phyloP scores from a whole-genome alignment of 2,329 filamentous ascomycete species.

The Pseudogymnoascus sp. region DNA sequence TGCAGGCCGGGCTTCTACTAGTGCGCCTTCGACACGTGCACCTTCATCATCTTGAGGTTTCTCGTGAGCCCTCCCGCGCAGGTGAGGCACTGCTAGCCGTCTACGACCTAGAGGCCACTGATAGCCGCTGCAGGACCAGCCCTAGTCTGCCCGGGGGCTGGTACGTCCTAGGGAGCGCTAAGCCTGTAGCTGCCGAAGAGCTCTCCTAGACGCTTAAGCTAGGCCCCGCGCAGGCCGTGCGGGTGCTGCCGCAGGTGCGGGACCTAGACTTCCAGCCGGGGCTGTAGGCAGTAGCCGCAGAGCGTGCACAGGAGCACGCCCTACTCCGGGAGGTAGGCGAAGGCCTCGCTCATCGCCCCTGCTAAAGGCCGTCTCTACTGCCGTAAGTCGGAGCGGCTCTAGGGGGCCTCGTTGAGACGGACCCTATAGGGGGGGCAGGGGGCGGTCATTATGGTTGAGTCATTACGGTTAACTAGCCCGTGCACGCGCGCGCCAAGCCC shows the following conservation, averaged over 20 bases:
- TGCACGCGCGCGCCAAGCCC: neutral
- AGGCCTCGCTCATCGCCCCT: constrained; percentile 22
- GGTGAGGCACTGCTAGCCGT: neutral
- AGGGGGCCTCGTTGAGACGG: no score
- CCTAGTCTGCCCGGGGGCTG: no score
- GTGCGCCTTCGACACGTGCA: constrained; percentile 7
- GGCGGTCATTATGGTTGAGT: neutral
- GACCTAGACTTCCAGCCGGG: constrained; percentile 32
- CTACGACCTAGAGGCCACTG: neutral
- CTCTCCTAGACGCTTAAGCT: no score
- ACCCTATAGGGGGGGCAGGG: no score
- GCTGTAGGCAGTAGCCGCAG: constrained; percentile 34
- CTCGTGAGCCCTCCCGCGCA: neutral
- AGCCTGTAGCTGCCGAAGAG: neutral
- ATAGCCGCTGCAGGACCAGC: neutral
- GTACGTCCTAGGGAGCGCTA: no score
- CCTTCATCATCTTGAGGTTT: constrained; percentile 5
- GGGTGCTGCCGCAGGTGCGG: constrained; percentile 9
- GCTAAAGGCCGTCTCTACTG: no score
- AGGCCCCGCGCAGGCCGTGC: no score
- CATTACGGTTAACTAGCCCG: neutral
- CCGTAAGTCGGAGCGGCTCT: neutral
- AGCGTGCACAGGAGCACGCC: constrained; percentile 5
- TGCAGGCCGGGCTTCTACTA: constrained; percentile 8
- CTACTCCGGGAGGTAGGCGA: constrained; percentile 19